These are phyloP conservation scores for Metarhizium guizhouense DNA, from an alignment of 2,329 filamentous ascomycete genomes.

Conservation along the genomic window DNA sequence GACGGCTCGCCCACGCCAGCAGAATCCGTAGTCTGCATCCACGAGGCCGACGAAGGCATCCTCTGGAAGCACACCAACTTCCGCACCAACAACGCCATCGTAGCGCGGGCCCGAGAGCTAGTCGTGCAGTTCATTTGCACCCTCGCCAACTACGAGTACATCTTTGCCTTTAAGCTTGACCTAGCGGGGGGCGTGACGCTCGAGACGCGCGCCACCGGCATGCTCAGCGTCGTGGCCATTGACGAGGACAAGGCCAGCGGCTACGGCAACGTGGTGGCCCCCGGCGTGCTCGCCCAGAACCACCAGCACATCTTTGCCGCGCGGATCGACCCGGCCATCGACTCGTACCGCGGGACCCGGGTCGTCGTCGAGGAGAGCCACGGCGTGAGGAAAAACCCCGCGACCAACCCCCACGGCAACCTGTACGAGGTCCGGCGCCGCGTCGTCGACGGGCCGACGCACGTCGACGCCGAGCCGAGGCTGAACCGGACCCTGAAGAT, in stretches of 20 bases:
- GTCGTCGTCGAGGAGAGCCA: constrained; percentile 33
- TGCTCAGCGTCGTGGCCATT: constrained; percentile 53
- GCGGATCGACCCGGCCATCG: constrained; percentile 56
- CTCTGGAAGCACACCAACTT: constrained; percentile 65
- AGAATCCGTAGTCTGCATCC: constrained; percentile 56
- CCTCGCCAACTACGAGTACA: constrained; percentile 61
- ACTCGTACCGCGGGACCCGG: constrained; percentile 40
- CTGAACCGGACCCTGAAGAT: constrained; percentile 42
- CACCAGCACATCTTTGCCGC: constrained; percentile 63
- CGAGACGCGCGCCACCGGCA: constrained; percentile 57
- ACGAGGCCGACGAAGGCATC: constrained; percentile 64
- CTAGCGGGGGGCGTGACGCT: constrained; percentile 52
- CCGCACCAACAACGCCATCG: constrained; percentile 52
- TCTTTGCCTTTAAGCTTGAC: constrained; percentile 46
- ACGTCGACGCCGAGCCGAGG: constrained; percentile 43
- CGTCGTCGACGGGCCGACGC: constrained; percentile 33
- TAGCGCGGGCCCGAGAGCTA: constrained; percentile 51
- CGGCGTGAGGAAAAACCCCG: constrained; percentile 30
- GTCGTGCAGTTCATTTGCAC: constrained; percentile 63
- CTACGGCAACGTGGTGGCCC: constrained; percentile 54
- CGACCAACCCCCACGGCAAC: constrained; percentile 53
- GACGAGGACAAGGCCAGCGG: constrained; percentile 40
- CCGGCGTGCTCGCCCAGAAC: constrained; percentile 57
- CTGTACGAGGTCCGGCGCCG: constrained; percentile 46
- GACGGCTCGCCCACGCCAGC: constrained; percentile 43